Conservation (phyloP, 1,284 basidiomycete species). For the Apiotrichum gamsii region DNA sequence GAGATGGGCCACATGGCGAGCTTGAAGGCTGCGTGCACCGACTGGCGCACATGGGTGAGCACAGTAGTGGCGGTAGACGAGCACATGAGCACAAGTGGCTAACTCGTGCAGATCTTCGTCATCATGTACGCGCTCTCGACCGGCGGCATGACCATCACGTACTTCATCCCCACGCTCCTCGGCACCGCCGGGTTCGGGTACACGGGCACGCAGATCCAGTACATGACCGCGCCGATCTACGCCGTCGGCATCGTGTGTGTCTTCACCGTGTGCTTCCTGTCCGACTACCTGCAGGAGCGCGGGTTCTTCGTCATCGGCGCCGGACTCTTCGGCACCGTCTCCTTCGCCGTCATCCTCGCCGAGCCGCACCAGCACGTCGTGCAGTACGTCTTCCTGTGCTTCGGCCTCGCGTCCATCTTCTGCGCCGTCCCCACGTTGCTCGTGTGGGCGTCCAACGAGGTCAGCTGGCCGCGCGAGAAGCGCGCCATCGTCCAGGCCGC, state of each 20-base stretch:
- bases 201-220: slow-evolving; percentile 34
- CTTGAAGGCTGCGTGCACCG: slow-evolving; percentile 20
- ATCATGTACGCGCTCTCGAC: slow-evolving; percentile 40
- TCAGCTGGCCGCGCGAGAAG: too few species aligned
- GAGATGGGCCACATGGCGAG: slow-evolving; percentile 19
- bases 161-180: slow-evolving; percentile 43
- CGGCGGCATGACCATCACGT: slow-evolving; percentile 41
- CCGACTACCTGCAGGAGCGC: slow-evolving; percentile 41
- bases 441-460: too few species aligned
- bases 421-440: slow-evolving; percentile 41
- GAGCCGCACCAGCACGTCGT: slow-evolving; percentile 26
- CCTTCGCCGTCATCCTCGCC: slow-evolving; percentile 41
- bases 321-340: slow-evolving; percentile 21
- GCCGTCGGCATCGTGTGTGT: slow-evolving; percentile 36
- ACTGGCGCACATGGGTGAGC: slow-evolving; percentile 38
- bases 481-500: too few species aligned
- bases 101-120: slow-evolving; percentile 18
- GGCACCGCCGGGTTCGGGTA: slow-evolving; percentile 31
- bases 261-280: slow-evolving; percentile 37
- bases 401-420: slow-evolving; percentile 44
- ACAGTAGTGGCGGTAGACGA: too few species aligned
- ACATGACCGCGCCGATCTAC: slow-evolving; percentile 43
- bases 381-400: slow-evolving; percentile 47
- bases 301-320: slow-evolving; percentile 35
- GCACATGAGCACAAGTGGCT: not conserved